phyloP scores from a whole-genome alignment of 2,329 filamentous ascomycete genomes.

The Magnaporthales sp. region DNA sequence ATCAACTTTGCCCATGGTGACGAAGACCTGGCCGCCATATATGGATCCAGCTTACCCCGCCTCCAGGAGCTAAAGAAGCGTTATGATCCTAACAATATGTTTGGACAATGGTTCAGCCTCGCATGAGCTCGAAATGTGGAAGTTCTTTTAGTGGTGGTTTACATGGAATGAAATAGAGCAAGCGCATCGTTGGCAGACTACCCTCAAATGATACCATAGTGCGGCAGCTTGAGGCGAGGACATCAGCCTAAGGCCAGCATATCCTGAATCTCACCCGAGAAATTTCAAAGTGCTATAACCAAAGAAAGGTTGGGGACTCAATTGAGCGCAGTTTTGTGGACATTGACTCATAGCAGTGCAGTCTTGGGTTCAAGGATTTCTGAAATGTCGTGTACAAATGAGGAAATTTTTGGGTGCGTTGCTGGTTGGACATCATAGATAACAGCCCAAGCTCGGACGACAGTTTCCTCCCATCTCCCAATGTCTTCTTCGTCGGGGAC shows the following conservation, averaged over 20 bases:
- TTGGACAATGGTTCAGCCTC: background rate
- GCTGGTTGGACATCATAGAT: too few relatives aligned
- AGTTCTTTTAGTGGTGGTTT: background rate
- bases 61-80: background rate
- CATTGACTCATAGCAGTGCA: too few relatives aligned
- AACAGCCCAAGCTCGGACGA: too few relatives aligned
- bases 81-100: background rate
- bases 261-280: background rate
- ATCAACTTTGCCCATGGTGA: slow-evolving; percentile 1
- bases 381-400: too few relatives aligned
- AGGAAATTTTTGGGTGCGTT: too few relatives aligned
- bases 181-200: background rate
- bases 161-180: background rate
- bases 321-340: too few relatives aligned
- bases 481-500: too few relatives aligned
- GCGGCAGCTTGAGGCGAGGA: background rate
- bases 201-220: background rate
- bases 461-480: too few relatives aligned
- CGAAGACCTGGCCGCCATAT: background rate
- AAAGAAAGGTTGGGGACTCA: too few relatives aligned
- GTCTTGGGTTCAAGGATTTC: too few relatives aligned
- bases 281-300: too few relatives aligned
- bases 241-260: background rate
- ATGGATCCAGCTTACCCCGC: background rate
- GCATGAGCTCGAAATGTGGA: background rate